Evolutionary conservation across 1,284 basidiomycete genomes (phyloP), one percentile per base, ranked within the genome.

Genomic region (Grifola frondosa): DNA sequence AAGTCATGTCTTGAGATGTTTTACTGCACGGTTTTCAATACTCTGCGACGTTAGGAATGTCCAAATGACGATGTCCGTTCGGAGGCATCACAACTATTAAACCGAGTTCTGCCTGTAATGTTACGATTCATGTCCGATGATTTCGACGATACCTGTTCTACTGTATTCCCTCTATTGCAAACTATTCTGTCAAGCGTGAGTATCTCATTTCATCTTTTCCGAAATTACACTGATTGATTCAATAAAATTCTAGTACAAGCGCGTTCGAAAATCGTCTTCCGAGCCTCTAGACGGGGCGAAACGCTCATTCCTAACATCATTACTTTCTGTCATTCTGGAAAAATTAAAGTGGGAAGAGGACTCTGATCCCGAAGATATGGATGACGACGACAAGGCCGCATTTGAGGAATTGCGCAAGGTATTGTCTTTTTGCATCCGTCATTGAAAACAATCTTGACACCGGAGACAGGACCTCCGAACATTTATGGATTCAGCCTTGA

Each of bases 281-380:
- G 78, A 77, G n/a, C 78, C 80, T 10, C 68, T 88, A 16, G 80
- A 93, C 28, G 79, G 78, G 2, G 70, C 81, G 46, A 93, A 89
- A 60, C 81, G 84, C 22, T 74, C 82, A 6, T 96, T 99, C 71
- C 75, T 99, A 13, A 71, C 74, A 5, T 86, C 85, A 4, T 72
- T 98, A 5, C 74, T 99, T 12, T 75, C 86, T 52, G 85, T 93
- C 26, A 79, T 92, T 26, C 69, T 98, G 24, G 74, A 80, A 42
- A 98, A 98, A 69, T 78, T 91, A 64, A 96, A 93, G 60, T 99
- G 97, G 97, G 88, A 91, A 40, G 77, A 82, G 50, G 83, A 86
- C 0, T 80, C 79, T 4, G 88, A 94, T 58, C 84, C 86, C 6
- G 81, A 85, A 26, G 91, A 94, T 53, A 76, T 84, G 33, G 93